Evolutionary conservation across 2,329 filamentous ascomycete species (phyloP), one percentile per base, ranked within the genome.

Genomic region (Epichloe glyceriae): DNA sequence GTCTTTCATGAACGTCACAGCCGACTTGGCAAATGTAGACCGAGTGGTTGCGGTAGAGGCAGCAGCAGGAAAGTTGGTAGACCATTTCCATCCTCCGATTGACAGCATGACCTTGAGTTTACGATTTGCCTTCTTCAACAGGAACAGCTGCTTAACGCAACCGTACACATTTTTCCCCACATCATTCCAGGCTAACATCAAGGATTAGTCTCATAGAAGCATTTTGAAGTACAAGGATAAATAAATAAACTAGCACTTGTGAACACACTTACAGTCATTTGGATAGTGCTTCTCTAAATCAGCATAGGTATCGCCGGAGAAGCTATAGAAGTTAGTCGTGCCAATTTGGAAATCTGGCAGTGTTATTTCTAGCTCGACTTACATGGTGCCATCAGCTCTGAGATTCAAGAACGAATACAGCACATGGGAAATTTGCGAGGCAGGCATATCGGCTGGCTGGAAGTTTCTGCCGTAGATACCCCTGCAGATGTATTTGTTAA

Each of bases 41-140:
- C 88, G 77, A 15, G 79, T 81, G 2, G 72, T 67, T 0, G 75
- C 73, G 0, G 82, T 85, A 53, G 79, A 80, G 10, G 83, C 80
- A 0, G 83, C 82, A 1, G 72, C 70, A 1, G 85, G 73, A 62
- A 95, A 91, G 64, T 88, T 87, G 57, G 75, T 70, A 2, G 85
- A 88, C 67, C 87, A 93, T 0, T 86, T 89, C 85, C 85, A 94
- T 33, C 89, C 88, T 46, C 89, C 89, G 56, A 95, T 88, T 46
- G 80, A 86, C 4, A 95, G 75, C 20, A 94, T 72, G 1, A 85
- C 74, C 62, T 94, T 94, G 50, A 95, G 66, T 45, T 87, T 78
- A 15, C 88, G 82, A 64, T 95, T 83, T 52, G 74, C 66, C 64
- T 90, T 82, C 69, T 95, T 95, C 42, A 88, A 72, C 7, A 86